Evolutionary conservation across 768 basidiomycete genomes (phyloP).

Genomic region (Pisolithus sp.): DNA sequence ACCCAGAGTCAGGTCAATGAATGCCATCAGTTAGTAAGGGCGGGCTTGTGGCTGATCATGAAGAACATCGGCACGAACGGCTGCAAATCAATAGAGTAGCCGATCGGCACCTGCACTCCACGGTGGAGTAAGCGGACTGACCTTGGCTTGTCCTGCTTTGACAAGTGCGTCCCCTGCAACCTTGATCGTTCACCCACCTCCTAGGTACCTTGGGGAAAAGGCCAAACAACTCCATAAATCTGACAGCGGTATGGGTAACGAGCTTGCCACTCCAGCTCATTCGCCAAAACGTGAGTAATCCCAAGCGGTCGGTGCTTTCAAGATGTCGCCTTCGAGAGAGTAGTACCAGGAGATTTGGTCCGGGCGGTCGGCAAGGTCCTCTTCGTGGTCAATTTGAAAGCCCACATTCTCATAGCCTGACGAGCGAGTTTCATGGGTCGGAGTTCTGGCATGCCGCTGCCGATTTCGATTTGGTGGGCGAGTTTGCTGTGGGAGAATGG

Average conservation of each 20-base stretch:
- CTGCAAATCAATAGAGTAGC: constrained; percentile 30
- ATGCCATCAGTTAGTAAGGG: constrained; percentile 6
- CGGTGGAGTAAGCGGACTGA: constrained; percentile 22
- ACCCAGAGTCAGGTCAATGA: neutral
- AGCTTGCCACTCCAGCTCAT: constrained; percentile 84
- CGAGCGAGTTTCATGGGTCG: constrained; percentile 65
- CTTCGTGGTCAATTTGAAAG: constrained; percentile 82
- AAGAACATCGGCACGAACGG: constrained; percentile 87
- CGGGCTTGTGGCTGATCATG: constrained; percentile 48
- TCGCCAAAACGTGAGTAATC: constrained; percentile 82
- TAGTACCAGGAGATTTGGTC: constrained; percentile 90
- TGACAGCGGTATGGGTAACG: constrained; percentile 75
- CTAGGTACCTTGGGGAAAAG: constrained; percentile 85
- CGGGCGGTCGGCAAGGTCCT: constrained; percentile 85
- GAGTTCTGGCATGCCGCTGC: constrained; percentile 98
- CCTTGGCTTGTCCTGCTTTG: constrained; percentile 80
- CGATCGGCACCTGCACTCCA: constrained; percentile 1
- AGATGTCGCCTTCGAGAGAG: constrained; percentile 88
- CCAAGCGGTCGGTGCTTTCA: constrained; percentile 90
- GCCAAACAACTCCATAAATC: constrained; percentile 70
- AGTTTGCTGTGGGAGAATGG: constrained; percentile 83
- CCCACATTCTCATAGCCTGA: constrained; percentile 78
- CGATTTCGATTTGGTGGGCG: constrained; percentile 87
- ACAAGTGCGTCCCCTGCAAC: constrained; percentile 72
- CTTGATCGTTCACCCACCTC: constrained; percentile 85